phyloP scores from a whole-genome alignment of 2,329 filamentous ascomycete genomes.

The Colletotrichum cordylinicola region DNA sequence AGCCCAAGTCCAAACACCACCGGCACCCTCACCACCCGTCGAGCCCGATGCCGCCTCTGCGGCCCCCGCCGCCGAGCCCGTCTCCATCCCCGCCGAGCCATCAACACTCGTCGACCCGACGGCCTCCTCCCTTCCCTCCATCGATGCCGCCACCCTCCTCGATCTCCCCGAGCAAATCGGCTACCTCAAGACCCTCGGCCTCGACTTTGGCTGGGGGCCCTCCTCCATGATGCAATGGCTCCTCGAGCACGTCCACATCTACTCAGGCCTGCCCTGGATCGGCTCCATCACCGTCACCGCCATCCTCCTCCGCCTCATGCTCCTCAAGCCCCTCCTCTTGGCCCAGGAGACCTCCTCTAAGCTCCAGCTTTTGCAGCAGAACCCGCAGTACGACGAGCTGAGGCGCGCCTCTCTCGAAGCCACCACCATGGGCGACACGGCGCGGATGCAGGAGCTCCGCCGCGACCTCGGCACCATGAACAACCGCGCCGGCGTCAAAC shows the following conservation, averaged over 20 bases:
- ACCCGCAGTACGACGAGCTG: slow-evolving; percentile 56
- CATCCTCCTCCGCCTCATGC: slow-evolving; percentile 64
- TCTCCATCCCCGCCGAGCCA: slow-evolving; percentile 1
- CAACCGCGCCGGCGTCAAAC: slow-evolving; percentile 39
- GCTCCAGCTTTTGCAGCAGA: slow-evolving; percentile 60
- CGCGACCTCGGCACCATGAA: slow-evolving; percentile 42
- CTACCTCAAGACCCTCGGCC: slow-evolving; percentile 80
- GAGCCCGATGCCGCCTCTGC: slow-evolving; percentile 12
- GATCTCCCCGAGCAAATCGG: slow-evolving; percentile 78
- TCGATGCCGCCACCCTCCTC: slow-evolving; percentile 51
- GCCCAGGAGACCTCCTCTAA: slow-evolving; percentile 68
- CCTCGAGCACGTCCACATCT: slow-evolving; percentile 85
- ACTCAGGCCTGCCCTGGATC: slow-evolving; percentile 81
- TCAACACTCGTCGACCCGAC: not conserved
- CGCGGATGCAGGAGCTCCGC: slow-evolving; percentile 47
- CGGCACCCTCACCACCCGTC: not conserved
- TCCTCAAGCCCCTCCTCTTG: slow-evolving; percentile 70
- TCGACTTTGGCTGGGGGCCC: slow-evolving; percentile 87
- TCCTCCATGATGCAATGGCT: slow-evolving; percentile 75
- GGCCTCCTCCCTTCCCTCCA: slow-evolving; percentile 31
- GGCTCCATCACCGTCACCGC: slow-evolving; percentile 72
- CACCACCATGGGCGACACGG: slow-evolving; percentile 57
- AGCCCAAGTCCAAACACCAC: slow-evolving; percentile 25
- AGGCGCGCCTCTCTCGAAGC: slow-evolving; percentile 51
- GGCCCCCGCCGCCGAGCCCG: slow-evolving; percentile 34